Evolutionary conservation across 1,284 basidiomycete species (phyloP).

Genomic region (Laetiporus sulphureus): DNA sequence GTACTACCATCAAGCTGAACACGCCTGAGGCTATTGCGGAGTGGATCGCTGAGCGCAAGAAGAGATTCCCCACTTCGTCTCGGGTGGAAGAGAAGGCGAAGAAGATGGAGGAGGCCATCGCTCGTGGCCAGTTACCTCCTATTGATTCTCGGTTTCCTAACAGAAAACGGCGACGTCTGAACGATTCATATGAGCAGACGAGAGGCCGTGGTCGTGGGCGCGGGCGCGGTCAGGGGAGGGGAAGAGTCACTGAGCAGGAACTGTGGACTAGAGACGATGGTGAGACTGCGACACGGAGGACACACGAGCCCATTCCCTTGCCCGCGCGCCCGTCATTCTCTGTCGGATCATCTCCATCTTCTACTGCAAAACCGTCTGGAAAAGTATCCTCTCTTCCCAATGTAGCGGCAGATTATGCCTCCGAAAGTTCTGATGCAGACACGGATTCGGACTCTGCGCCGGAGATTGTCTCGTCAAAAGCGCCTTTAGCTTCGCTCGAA

Average conservation of each 20-base stretch:
- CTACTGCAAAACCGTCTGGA: no score
- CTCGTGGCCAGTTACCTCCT: slow-evolving; percentile 67
- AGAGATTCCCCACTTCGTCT: slow-evolving; percentile 69
- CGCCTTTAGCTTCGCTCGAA: slow-evolving; percentile 9
- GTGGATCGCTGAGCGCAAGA: slow-evolving; percentile 86
- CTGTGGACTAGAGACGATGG: background rate
- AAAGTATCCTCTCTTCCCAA: background rate
- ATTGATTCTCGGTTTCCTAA: slow-evolving; percentile 35
- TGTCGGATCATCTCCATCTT: no score
- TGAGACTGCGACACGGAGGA: background rate
- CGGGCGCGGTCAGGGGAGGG: slow-evolving; percentile 27
- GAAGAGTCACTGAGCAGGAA: slow-evolving; percentile 8
- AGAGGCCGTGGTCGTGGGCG: slow-evolving; percentile 30
- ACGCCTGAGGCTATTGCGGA: slow-evolving; percentile 75
- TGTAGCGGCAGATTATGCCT: background rate
- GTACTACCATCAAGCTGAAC: slow-evolving; percentile 72
- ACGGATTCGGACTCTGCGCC: slow-evolving; percentile 42
- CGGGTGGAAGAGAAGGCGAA: slow-evolving; percentile 73
- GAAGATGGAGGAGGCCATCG: slow-evolving; percentile 68
- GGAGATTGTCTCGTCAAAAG: slow-evolving; percentile 59
- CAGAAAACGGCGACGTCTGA: slow-evolving; percentile 26
- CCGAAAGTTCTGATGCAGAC: slow-evolving; percentile 14
- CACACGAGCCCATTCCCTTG: background rate
- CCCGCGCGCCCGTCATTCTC: no score
- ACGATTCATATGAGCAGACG: slow-evolving; percentile 20